phyloP scores from a whole-genome alignment of 83 land plant genomes.

The Picea abies region DNA sequence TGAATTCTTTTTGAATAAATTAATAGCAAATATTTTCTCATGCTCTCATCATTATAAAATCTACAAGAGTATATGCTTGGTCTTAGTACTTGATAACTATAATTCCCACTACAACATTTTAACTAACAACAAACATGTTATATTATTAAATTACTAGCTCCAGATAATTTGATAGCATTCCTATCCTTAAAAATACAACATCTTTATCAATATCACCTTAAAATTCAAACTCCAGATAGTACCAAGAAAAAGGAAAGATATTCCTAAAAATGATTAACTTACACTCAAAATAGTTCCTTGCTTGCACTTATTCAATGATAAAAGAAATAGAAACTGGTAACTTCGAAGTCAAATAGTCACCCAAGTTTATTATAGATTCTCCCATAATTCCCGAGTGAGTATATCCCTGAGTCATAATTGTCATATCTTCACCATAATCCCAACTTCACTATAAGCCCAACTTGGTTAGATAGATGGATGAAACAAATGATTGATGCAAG shows the following conservation, averaged over 20 bases:
- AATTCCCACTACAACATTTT: background rate
- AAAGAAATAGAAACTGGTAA: slow-evolving; percentile 38
- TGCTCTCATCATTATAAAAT: background rate
- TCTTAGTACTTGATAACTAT: background rate
- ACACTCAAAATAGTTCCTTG: slow-evolving; percentile 76
- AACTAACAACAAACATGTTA: background rate
- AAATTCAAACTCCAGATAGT: background rate
- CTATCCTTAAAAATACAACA: background rate
- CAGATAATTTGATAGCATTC: background rate
- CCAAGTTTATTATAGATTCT: slow-evolving; percentile 63
- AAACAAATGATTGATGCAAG: too few species aligned
- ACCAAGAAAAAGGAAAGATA: background rate
- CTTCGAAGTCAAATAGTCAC: slow-evolving; percentile 44
- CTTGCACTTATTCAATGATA: slow-evolving; percentile 63
- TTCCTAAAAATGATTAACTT: slow-evolving; percentile 9
- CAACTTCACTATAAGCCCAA: too few species aligned
- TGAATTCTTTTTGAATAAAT: background rate
- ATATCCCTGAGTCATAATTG: slow-evolving; percentile 44
- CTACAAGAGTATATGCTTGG: background rate
- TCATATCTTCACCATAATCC: too few species aligned
- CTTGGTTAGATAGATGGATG: too few species aligned
- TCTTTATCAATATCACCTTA: background rate
- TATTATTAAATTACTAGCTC: background rate
- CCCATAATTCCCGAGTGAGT: slow-evolving; percentile 69
- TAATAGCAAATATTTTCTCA: background rate